phyloP scores from a whole-genome alignment of 306 rosid genomes.

The Lathyrus tuberosus region DNA sequence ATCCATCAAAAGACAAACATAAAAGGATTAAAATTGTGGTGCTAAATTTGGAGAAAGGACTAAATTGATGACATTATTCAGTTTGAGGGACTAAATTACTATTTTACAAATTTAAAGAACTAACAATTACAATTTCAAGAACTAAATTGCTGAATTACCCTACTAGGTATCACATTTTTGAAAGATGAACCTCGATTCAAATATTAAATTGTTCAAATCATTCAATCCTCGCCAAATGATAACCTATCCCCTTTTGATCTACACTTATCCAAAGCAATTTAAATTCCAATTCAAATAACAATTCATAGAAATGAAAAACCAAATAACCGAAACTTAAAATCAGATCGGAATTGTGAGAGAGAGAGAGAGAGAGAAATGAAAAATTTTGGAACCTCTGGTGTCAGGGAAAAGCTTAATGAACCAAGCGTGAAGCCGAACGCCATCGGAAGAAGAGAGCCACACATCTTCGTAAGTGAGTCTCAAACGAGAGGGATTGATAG shows the following conservation, averaged over 20 bases:
- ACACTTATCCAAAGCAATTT: not conserved
- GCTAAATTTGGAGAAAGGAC: too few species aligned
- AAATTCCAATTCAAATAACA: conserved; percentile 7
- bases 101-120: too few species aligned
- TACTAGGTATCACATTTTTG: not conserved
- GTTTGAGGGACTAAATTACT: too few species aligned
- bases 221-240: not conserved
- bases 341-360: not conserved
- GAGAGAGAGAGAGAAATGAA: not conserved
- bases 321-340: not conserved
- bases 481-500: conserved; percentile 81
- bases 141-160: too few species aligned
- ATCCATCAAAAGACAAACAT: not conserved
- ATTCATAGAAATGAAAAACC: not conserved
- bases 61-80: too few species aligned
- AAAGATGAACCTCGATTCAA: not conserved
- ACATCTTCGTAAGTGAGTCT: conserved; percentile 80
- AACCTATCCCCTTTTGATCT: conserved; percentile 4
- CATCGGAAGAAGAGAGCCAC: conserved; percentile 91
- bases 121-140: too few species aligned
- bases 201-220: not conserved
- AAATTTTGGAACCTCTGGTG: conserved; percentile 63
- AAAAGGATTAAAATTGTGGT: too few species aligned
- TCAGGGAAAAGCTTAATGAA: conserved; percentile 93
- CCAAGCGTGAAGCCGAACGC: conserved; percentile 96